A percentile compares a stretch with the other conserved stretches of the same genome.
These are phyloP conservation scores for Cladorrhinum sp. DNA, from an alignment of 2,329 filamentous ascomycete species.

Conservation along the genomic window DNA sequence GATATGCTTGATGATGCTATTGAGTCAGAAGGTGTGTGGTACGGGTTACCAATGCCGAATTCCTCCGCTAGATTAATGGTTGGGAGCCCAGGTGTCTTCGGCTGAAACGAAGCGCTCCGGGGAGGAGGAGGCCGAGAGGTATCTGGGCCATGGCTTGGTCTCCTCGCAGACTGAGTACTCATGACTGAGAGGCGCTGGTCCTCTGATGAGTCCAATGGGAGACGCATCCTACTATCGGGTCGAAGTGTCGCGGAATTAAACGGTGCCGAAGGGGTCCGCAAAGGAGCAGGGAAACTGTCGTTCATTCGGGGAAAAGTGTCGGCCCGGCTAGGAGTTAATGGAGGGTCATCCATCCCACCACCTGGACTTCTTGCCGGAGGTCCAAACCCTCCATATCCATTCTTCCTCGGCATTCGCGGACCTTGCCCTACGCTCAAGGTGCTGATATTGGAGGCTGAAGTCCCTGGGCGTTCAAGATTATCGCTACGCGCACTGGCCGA, in stretches of 20 bases:
- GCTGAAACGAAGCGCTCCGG: constrained; percentile 46
- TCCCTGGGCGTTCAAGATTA: constrained; percentile 30
- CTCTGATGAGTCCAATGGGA: constrained; percentile 22
- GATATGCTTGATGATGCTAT: constrained; percentile 66
- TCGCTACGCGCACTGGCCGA: constrained; percentile 19
- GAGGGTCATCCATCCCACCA: constrained; percentile 35
- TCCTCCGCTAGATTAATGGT: constrained; percentile 56
- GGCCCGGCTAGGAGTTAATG: constrained; percentile 43
- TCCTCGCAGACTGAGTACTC: constrained; percentile 30
- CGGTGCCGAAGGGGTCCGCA: constrained; percentile 48
- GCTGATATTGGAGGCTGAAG: constrained; percentile 34
- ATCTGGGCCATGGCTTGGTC: constrained; percentile 47
- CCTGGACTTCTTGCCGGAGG: constrained; percentile 41
- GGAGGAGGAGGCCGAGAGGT: constrained; percentile 53
- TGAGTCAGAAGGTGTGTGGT: constrained; percentile 63
- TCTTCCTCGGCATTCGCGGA: constrained; percentile 44
- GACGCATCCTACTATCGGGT: constrained; percentile 27
- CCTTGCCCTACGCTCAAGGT: constrained; percentile 32
- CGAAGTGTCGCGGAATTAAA: constrained; percentile 32
- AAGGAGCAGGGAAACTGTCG: constrained; percentile 37
- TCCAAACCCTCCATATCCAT: constrained; percentile 59
- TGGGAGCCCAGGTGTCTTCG: constrained; percentile 36
- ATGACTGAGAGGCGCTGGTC: constrained; percentile 22
- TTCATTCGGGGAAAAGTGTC: constrained; percentile 51
- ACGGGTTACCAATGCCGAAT: constrained; percentile 60